Percentiles rank a stretch among this genome's conserved stretches.
These are phyloP conservation scores for Fusarium aywerte DNA, from an alignment of 2,329 filamentous ascomycete genomes.

Conservation along the genomic window DNA sequence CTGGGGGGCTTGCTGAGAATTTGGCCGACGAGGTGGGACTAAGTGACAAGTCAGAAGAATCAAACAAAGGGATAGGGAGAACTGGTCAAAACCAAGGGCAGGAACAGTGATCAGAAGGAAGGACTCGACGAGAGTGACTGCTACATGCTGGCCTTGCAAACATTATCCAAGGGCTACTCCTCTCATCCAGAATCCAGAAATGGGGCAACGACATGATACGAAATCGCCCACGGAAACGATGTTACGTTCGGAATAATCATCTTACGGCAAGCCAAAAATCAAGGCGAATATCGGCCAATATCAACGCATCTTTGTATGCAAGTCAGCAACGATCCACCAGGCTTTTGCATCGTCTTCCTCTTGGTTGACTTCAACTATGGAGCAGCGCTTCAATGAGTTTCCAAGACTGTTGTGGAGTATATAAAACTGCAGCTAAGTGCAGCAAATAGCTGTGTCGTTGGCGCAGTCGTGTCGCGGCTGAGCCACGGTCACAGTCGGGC, in stretches of 20 bases:
- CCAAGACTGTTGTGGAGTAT: neutral
- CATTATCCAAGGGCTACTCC: neutral
- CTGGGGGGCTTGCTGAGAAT: conserved; percentile 8
- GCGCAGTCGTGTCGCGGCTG: neutral
- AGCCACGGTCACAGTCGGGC: neutral
- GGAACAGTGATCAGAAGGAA: neutral
- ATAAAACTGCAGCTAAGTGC: neutral
- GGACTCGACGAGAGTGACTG: too few relatives aligned
- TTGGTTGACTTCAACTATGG: conserved; percentile 1
- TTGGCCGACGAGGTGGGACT: conserved; percentile 2
- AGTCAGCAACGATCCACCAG: neutral
- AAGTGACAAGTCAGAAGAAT: conserved; percentile 26
- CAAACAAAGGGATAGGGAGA: conserved; percentile 27
- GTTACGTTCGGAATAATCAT: neutral
- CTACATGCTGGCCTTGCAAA: neutral
- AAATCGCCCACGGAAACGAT: neutral
- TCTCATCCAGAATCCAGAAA: neutral
- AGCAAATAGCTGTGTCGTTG: neutral
- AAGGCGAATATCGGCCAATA: neutral
- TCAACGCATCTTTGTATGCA: neutral
- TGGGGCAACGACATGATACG: neutral
- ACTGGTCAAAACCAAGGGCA: neutral
- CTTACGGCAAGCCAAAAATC: neutral
- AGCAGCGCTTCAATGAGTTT: neutral
- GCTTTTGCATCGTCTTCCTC: neutral